phyloP scores from a whole-genome alignment of 1,139 yeast species.

The Yamadazyma conglobata region DNA sequence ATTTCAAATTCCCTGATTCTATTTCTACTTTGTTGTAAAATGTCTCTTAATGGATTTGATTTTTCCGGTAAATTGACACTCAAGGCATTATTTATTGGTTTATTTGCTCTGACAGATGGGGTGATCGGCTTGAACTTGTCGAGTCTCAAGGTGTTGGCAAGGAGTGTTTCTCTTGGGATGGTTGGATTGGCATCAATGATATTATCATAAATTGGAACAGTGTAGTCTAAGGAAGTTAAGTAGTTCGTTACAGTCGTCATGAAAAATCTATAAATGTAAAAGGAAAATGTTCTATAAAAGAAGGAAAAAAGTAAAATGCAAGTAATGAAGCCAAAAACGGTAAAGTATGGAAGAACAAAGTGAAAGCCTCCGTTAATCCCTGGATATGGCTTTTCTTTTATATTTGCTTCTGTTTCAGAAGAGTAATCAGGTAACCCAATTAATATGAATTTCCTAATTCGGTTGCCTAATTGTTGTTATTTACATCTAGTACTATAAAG shows the following conservation, averaged over 20 bases:
- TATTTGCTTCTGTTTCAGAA: background rate
- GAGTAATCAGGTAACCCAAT: constrained; percentile 6
- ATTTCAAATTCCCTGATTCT: constrained; percentile 13
- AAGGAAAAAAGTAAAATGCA: background rate
- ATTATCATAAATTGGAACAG: constrained; percentile 19
- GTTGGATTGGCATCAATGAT: constrained; percentile 12
- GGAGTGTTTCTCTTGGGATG: constrained; percentile 19
- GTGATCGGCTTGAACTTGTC: constrained; percentile 6
- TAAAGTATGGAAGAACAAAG: constrained; percentile 2
- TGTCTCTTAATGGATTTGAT: constrained; percentile 28
- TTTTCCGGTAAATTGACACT: constrained; percentile 3
- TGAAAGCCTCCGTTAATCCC: no score
- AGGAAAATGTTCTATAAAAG: constrained; percentile 1
- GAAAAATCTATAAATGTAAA: constrained; percentile 2
- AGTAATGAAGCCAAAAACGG: no score
- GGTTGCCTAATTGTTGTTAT: constrained; percentile 21
- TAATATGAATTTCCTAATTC: constrained; percentile 13
- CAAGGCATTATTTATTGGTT: constrained; percentile 9
- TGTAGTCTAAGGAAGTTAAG: constrained; percentile 18
- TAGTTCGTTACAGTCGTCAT: constrained; percentile 7
- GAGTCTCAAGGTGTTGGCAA: constrained; percentile 25
- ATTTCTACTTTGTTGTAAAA: constrained; percentile 22
- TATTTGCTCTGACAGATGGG: constrained; percentile 4
- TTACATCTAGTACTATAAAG: constrained; percentile 15
- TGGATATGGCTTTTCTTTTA: background rate